A percentile compares a stretch with the other conserved stretches of the same genome.
phyloP scores from a whole-genome alignment of 2,329 filamentous ascomycete genomes.

The Penicillium freii region DNA sequence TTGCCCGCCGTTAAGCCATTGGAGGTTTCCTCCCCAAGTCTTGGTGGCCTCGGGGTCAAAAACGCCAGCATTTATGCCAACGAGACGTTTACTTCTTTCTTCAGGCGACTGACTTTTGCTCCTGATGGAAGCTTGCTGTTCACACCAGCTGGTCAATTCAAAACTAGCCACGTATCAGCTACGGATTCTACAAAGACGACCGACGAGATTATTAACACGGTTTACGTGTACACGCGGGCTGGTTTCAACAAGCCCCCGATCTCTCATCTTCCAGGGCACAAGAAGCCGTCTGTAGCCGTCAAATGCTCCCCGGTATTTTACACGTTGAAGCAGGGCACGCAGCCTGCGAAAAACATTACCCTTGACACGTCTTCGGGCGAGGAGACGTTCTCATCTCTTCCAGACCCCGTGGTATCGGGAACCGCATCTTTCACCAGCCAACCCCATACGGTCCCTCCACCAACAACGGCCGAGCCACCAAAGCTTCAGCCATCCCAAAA shows the following conservation, averaged over 20 bases:
- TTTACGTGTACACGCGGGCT: conserved; percentile 95
- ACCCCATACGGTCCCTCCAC: conserved; percentile 75
- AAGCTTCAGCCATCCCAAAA: conserved; percentile 56
- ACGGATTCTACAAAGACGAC: conserved; percentile 67
- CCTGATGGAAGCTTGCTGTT: conserved; percentile 92
- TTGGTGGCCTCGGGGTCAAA: conserved; percentile 64
- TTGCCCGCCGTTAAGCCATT: conserved; percentile 93
- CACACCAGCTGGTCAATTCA: conserved; percentile 93
- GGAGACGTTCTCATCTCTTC: conserved; percentile 76
- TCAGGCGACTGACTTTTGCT: conserved; percentile 87
- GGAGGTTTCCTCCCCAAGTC: conserved; percentile 76
- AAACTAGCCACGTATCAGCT: conserved; percentile 68
- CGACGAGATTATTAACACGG: conserved; percentile 91
- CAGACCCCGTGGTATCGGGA: conserved; percentile 71
- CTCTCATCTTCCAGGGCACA: conserved; percentile 91
- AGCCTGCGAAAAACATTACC: conserved; percentile 80
- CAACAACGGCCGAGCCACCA: conserved; percentile 48
- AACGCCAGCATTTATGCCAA: conserved; percentile 93
- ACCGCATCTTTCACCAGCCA: conserved; percentile 42
- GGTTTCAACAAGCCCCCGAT: conserved; percentile 96
- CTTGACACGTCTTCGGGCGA: conserved; percentile 90
- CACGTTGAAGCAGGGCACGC: conserved; percentile 66
- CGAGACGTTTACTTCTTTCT: conserved; percentile 95
- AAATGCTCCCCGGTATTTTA: conserved; percentile 92
- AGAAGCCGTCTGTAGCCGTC: conserved; percentile 95